Evolutionary conservation across 352 stramenopile species (phyloP), one percentile per base, ranked within the genome.

Genomic region (Hyaloperonospora brassicae): DNA sequence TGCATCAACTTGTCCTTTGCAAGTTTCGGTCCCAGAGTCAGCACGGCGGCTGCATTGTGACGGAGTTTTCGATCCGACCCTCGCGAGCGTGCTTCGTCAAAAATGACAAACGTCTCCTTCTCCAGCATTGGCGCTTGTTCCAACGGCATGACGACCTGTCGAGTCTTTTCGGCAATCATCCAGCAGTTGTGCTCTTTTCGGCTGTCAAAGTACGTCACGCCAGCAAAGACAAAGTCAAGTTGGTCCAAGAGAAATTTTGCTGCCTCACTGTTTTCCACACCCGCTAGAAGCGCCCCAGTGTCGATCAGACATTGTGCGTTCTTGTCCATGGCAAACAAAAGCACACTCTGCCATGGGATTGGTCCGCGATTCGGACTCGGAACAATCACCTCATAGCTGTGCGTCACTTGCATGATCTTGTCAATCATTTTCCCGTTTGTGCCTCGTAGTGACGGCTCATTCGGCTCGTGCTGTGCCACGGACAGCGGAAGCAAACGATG

Each of bases 1-100:
- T n/a, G n/a, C n/a, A 97, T 96, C 2, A 97, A 51, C 47, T 96
- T 97, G 58, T 97, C 90, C 48, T 97, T 97, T 0, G 79, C 87
- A 21, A 97, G 69, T 17, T 79, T 81, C 6, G 86, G 84, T 0
- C 84, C 87, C 0, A 97, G 64, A 1, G n/a, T n/a, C n/a, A n/a
- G n/a, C n/a, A n/a, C n/a, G n/a, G n/a, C n/a, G n/a, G n/a, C n/a
- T n/a, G n/a, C n/a, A n/a, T n/a, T n/a, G n/a, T n/a, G n/a, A n/a
- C n/a, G n/a, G n/a, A n/a, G n/a, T n/a, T n/a, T n/a, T n/a, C n/a
- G n/a, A n/a, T n/a, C 89, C 0, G 87, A 83, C 0, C 87, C 88
- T 45, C 87, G 70, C 39, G 86, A 91, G 1, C n/a, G n/a, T n/a
- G n/a, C n/a, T n/a, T n/a, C n/a, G n/a, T n/a, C n/a, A n/a, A n/a